A percentile compares a stretch with the other conserved stretches of the same genome.
Conservation (phyloP, 73 alveolate species). For the Paramecium tetraurelia region DNA sequence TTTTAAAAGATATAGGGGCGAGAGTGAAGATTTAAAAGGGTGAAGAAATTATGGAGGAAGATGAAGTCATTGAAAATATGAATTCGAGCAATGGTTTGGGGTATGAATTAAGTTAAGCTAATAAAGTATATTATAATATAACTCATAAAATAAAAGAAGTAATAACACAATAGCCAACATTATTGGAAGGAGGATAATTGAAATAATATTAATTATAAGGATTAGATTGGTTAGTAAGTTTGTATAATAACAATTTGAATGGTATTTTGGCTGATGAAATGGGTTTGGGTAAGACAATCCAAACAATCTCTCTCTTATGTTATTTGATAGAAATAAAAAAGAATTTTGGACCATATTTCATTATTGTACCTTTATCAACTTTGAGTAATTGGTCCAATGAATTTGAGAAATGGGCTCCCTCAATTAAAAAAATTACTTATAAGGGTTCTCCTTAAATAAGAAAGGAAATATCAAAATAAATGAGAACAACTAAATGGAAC, state of each 20-base stretch:
- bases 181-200: slow-evolving; percentile 87
- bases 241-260: slow-evolving; percentile 93
- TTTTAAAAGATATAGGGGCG: slow-evolving; percentile 91
- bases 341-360: slow-evolving; percentile 96
- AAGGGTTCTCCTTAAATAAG: slow-evolving; percentile 92
- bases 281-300: slow-evolving; percentile 99
- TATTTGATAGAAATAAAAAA: slow-evolving; percentile 89
- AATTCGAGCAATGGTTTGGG: slow-evolving; percentile 62
- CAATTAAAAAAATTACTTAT: slow-evolving; percentile 85
- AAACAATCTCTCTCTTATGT: slow-evolving; percentile 91
- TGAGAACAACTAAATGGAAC: slow-evolving; percentile 81
- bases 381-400: slow-evolving; percentile 95
- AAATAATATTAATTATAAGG: slow-evolving; percentile 88
- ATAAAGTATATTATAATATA: slow-evolving; percentile 86
- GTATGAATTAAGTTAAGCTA: slow-evolving; percentile 61
- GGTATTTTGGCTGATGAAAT: slow-evolving; percentile 99
- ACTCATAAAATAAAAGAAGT: slow-evolving; percentile 96
- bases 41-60: slow-evolving; percentile 64
- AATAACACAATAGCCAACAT: slow-evolving; percentile 81
- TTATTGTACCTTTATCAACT: slow-evolving; percentile 98
- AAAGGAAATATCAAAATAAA: slow-evolving; percentile 71
- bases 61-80: slow-evolving; percentile 60
- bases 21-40: slow-evolving; percentile 91
- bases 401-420: slow-evolving; percentile 98
- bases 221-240: slow-evolving; percentile 94